phyloP scores from a whole-genome alignment of 2,329 filamentous ascomycete genomes.

The Phyllachora maydis region DNA sequence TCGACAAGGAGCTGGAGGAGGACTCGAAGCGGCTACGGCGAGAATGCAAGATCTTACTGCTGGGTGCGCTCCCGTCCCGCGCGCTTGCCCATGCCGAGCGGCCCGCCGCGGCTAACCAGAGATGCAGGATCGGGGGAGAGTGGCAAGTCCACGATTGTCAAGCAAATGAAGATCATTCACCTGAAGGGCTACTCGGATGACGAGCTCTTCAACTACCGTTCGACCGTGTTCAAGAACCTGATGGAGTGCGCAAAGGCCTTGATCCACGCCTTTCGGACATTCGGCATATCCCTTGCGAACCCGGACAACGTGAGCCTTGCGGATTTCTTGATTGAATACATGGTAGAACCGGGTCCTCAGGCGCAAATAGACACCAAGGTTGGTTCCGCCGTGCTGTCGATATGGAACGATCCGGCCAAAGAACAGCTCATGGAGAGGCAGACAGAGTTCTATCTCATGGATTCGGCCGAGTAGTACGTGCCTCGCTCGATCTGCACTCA shows the following conservation, averaged over 20 bases:
- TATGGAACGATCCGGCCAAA: conserved; percentile 82
- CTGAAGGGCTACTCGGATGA: conserved; percentile 93
- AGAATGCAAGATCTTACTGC: conserved; percentile 95
- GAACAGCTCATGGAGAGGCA: conserved; percentile 75
- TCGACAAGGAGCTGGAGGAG: conserved; percentile 84
- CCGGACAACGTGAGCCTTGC: conserved; percentile 53
- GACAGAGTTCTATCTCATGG: conserved; percentile 98
- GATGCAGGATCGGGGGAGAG: conserved; percentile 80
- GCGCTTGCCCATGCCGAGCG: conserved; percentile 1
- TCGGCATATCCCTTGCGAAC: conserved; percentile 60
- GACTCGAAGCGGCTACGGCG: conserved; percentile 80
- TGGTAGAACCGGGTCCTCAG: conserved; percentile 77
- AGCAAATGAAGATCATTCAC: conserved; percentile 99
- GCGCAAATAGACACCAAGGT: conserved; percentile 65
- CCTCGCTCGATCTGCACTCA: no score
- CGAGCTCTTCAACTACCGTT: conserved; percentile 80
- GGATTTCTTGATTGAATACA: conserved; percentile 69
- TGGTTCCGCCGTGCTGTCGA: conserved; percentile 59
- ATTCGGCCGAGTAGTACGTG: conserved; percentile 90
- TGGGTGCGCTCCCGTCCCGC: conserved; percentile 40
- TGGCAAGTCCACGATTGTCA: conserved; percentile 97
- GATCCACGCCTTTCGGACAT: conserved; percentile 79
- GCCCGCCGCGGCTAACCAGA: conserved; percentile 1
- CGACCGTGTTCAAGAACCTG: conserved; percentile 96
- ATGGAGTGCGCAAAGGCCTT: conserved; percentile 92